Evolutionary conservation across 1,284 basidiomycete genomes (phyloP).

Genomic region (Cryptococcus floricola): DNA sequence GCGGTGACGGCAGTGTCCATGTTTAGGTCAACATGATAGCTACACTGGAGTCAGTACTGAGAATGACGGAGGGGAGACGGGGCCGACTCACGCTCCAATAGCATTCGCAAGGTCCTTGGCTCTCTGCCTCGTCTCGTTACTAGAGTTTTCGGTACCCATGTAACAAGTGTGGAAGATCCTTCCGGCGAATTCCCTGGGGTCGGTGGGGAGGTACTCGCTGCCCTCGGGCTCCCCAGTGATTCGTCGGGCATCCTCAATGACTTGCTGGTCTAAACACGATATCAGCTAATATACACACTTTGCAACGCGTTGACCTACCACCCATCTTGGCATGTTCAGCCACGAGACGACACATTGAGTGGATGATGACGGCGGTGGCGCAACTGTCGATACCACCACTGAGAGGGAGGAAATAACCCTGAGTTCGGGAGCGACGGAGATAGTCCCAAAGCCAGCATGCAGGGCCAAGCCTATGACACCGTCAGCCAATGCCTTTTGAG

Average conservation of each 20-base stretch:
- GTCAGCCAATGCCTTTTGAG: neutral
- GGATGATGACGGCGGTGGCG: constrained; percentile 90
- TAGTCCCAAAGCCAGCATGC: constrained; percentile 99
- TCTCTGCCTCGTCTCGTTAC: constrained; percentile 74
- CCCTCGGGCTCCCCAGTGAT: constrained; percentile 78
- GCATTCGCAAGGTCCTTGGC: constrained; percentile 81
- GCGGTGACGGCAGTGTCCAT: constrained; percentile 90
- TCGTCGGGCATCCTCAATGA: constrained; percentile 84
- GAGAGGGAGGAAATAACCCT: constrained; percentile 93
- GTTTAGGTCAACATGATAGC: constrained; percentile 91
- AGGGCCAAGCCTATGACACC: constrained; percentile 71
- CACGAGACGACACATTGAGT: constrained; percentile 92
- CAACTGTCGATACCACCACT: constrained; percentile 98
- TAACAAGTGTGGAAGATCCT: constrained; percentile 97
- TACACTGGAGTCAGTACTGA: constrained; percentile 38
- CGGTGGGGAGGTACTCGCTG: constrained; percentile 75
- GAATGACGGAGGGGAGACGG: neutral
- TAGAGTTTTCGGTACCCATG: constrained; percentile 98
- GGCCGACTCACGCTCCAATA: constrained; percentile 69
- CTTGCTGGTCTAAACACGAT: constrained; percentile 64
- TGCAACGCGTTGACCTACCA: constrained; percentile 53
- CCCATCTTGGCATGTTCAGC: constrained; percentile 66
- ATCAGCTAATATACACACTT: neutral
- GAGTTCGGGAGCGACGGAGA: constrained; percentile 83
- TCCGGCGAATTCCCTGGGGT: constrained; percentile 77